Percentiles rank a stretch among this genome's conserved stretches.
These are phyloP conservation scores for Niveomyces coronatus DNA, from an alignment of 2,329 filamentous ascomycete species.

Conservation along the genomic window DNA sequence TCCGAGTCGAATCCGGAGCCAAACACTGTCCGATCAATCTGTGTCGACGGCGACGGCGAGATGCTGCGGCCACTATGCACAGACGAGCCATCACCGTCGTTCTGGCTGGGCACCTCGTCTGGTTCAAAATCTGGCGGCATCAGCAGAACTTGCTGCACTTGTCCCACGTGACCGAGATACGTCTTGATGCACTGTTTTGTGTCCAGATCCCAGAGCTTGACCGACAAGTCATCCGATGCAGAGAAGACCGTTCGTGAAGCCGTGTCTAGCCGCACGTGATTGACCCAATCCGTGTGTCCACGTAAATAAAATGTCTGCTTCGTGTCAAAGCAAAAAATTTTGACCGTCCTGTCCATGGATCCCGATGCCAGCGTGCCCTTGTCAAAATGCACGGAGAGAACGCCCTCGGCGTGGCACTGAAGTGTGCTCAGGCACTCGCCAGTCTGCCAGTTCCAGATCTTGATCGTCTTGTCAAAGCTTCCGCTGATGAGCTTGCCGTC, in stretches of 20 bases:
- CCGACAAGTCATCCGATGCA: constrained; percentile 84
- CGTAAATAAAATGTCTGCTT: constrained; percentile 70
- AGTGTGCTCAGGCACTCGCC: constrained; percentile 78
- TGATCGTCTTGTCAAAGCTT: constrained; percentile 76
- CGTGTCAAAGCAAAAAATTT: constrained; percentile 85
- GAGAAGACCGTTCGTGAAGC: constrained; percentile 79
- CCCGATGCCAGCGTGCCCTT: constrained; percentile 77
- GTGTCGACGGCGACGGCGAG: constrained; percentile 24
- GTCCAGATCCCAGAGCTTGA: constrained; percentile 90
- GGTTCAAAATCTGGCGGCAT: constrained; percentile 84
- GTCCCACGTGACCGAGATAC: constrained; percentile 85
- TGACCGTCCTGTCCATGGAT: constrained; percentile 80
- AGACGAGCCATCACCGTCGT: constrained; percentile 44
- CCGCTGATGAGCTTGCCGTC: constrained; percentile 85
- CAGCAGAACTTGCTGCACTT: constrained; percentile 83
- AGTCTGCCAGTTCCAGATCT: constrained; percentile 94
- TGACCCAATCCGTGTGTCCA: constrained; percentile 91
- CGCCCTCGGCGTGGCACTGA: constrained; percentile 66
- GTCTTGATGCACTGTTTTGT: constrained; percentile 64
- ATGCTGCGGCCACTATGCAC: constrained; percentile 37
- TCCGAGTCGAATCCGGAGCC: constrained; percentile 52
- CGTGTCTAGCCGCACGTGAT: constrained; percentile 81
- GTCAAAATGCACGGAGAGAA: constrained; percentile 83
- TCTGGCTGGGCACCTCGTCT: constrained; percentile 48
- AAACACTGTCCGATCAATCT: constrained; percentile 44